Evolutionary conservation across 768 basidiomycete species (phyloP), one percentile per base, ranked within the genome.

Genomic region (Dioszegia aurantiaca): DNA sequence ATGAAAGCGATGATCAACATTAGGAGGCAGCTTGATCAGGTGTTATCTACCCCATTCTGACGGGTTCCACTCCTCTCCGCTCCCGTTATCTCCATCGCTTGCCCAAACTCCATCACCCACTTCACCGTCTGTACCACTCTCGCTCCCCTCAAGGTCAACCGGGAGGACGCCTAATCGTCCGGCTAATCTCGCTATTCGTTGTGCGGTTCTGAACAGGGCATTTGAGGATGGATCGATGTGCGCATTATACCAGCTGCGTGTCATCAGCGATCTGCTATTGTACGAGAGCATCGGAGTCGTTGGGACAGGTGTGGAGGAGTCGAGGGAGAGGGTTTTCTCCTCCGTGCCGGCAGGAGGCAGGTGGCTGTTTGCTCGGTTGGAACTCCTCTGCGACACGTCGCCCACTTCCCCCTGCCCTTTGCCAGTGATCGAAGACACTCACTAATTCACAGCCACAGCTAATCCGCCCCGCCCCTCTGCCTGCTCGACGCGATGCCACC

Each of bases 401-500:
- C n/a, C n/a, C n/a, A n/a, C n/a, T n/a, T n/a, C n/a, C n/a, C n/a
- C n/a, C n/a, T 24, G 31, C 21, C 31, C 31, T n/a, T 21, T 40
- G 44, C 30, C 6, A 3, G 17, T 12, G 54, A 30, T 42, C 12
- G 16, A 44, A n/a, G 23, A 40, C 43, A 70, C 72, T 61, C 56
- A 77, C 76, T 74, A 74, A 30, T 77, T 77, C 12, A 76, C 65
- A 3, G 76, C 76, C 5, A 73, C 71, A 12, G 73, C 73, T 2
- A 72, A 54, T 4, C 73, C 73, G 17, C 59, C 59, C 8, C 51
- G 14, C 1, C 69, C 69, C 23, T 62, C 64, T 16, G 61, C 39
- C 55, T 95, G 92, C 39, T 84, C 81, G 33, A 94, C 90, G 68
- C 89, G 83, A 72, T 94, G 92, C 87, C 87, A 94, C 93, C 93